Percentiles rank a stretch among this genome's conserved stretches.
phyloP scores from a whole-genome alignment of 441 rosid species.

The Gossypium lobatum region DNA sequence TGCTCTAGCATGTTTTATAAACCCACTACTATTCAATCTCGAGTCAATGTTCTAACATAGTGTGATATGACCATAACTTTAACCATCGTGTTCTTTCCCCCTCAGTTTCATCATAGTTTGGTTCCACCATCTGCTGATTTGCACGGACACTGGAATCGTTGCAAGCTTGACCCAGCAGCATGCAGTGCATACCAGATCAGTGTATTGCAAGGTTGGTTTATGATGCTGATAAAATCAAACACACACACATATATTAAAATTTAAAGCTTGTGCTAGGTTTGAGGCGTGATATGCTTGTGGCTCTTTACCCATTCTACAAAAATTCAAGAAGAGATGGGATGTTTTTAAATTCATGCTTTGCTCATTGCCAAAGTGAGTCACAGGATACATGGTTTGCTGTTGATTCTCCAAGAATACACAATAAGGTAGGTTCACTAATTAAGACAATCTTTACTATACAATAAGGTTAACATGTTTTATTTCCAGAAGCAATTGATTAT shows the following conservation, averaged over 20 bases:
- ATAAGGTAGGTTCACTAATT: slow-evolving; percentile 31
- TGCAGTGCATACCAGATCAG: slow-evolving; percentile 43
- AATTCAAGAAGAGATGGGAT: slow-evolving; percentile 48
- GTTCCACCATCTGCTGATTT: slow-evolving; percentile 59
- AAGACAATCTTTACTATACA: no score
- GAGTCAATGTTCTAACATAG: background rate
- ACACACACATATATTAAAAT: background rate
- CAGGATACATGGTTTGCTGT: slow-evolving; percentile 63
- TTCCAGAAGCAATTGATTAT: background rate
- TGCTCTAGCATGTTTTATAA: background rate
- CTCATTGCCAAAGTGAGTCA: slow-evolving; percentile 70
- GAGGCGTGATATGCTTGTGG: slow-evolving; percentile 48
- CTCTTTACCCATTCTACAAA: slow-evolving; percentile 29
- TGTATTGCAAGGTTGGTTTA: slow-evolving; percentile 43
- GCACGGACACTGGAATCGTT: slow-evolving; percentile 51
- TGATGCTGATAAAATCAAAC: background rate
- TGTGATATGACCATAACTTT: slow-evolving; percentile 1
- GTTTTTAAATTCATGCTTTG: slow-evolving; percentile 66
- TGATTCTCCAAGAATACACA: slow-evolving; percentile 50
- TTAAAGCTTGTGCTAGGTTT: slow-evolving; percentile 32
- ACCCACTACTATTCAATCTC: background rate
- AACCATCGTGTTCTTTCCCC: background rate
- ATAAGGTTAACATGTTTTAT: background rate
- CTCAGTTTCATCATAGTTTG: slow-evolving; percentile 65
- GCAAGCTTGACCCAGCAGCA: slow-evolving; percentile 49